Percentiles rank a stretch among this genome's conserved stretches.
These are phyloP conservation scores for Hypoxylon fragiforme DNA, from an alignment of 495 filamentous ascomycete genomes.

Conservation along the genomic window DNA sequence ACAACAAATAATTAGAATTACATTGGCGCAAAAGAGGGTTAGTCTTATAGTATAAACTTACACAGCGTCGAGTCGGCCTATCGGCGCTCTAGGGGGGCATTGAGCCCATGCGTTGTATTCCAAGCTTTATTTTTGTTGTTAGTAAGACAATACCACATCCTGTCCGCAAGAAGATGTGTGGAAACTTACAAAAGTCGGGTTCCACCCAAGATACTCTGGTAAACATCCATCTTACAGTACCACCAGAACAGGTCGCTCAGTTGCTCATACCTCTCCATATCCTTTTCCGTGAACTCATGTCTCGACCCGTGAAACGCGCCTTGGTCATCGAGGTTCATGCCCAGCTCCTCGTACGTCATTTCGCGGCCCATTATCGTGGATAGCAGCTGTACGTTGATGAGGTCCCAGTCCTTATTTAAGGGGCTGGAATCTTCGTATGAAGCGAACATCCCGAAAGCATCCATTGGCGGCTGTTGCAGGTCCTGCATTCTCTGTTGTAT, in stretches of 20 bases:
- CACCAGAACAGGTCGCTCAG: constrained; percentile 94
- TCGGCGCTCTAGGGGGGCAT: constrained; percentile 79
- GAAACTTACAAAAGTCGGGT: constrained; percentile 78
- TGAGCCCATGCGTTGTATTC: constrained; percentile 79
- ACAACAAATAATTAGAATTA: constrained; percentile 8
- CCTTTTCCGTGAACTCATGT: constrained; percentile 62
- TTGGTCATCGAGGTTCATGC: constrained; percentile 34
- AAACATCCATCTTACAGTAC: constrained; percentile 90
- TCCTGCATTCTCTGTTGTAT: constrained; percentile 43
- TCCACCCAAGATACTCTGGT: constrained; percentile 88
- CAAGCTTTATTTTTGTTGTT: constrained; percentile 59
- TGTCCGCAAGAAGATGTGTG: too few species aligned
- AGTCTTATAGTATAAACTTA: constrained; percentile 36
- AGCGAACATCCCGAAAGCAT: constrained; percentile 27
- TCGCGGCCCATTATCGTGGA: constrained; percentile 41
- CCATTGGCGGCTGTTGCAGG: constrained; percentile 31
- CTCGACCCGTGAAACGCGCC: constrained; percentile 33
- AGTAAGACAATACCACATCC: too few species aligned
- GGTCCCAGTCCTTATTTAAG: constrained; percentile 36
- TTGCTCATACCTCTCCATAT: constrained; percentile 76
- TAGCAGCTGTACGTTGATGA: constrained; percentile 45
- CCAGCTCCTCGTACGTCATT: constrained; percentile 41
- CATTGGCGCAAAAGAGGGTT: too few species aligned
- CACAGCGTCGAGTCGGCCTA: constrained; percentile 77
- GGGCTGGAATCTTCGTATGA: constrained; percentile 31